Base-by-base conservation (phyloP, 1,284 basidiomycete genomes). In the Fistulinella cinereoalba region DNA sequence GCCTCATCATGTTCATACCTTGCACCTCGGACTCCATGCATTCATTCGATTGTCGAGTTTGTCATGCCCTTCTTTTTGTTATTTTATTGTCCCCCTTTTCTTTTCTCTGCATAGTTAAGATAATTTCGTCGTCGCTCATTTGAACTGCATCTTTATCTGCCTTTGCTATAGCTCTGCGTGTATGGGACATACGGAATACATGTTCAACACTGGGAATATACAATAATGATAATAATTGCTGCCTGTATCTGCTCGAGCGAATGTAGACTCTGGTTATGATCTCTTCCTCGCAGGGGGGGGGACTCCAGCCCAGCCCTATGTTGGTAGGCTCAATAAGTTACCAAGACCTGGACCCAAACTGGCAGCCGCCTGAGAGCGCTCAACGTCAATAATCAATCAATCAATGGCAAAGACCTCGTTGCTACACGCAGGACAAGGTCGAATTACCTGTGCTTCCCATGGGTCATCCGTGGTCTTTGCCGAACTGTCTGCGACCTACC, bases 401-500 rank as follows among this genome's bases (percentile, higher is more conserved):
- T n/a, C n/a, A n/a, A n/a, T n/a, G n/a, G n/a, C n/a, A n/a, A n/a
- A n/a, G n/a, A n/a, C n/a, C n/a, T n/a, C n/a, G n/a, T n/a, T n/a
- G n/a, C 64, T 79, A 22, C 56, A 60, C 15, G 61, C 75, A 40
- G 83, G 85, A 36, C 60, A 67, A 28, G 85, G 85, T 19, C 74
- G 75, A 27, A 77, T 88, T 49, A 62, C 66, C 21, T 65, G 86
- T 29, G 66, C 67, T 12, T 64, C 70, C 10, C 76, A 82, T 60
- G 81, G 79, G 11, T 62, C 70, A 13, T 72, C 71, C 44, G 80
- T 81, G 6, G 71, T 77, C 31, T 90, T 97, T 67, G 79, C 85
- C 2, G 80, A 89, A 53, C 72, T 95, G 13, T 82, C 83, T 15
- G 91, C 86, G 37, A 77, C 83, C 3, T 98, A 97, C 65, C 95